A percentile compares a stretch with the other conserved stretches of the same genome.
phyloP scores from a whole-genome alignment of 495 filamentous ascomycete species.

The Penicillium verhagenii region DNA sequence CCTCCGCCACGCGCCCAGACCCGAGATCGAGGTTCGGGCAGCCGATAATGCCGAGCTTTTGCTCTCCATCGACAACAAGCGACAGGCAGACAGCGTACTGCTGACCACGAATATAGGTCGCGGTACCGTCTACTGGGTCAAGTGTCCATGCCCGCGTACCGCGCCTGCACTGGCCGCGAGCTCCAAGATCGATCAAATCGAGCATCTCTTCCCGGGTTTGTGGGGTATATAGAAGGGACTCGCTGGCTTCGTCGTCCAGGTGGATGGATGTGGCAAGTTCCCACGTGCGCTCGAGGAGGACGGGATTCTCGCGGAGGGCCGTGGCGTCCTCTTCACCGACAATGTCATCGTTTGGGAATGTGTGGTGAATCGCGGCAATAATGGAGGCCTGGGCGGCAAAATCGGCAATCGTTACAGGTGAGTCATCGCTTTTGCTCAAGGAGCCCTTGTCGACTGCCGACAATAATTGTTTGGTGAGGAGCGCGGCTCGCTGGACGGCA shows the following conservation, averaged over 20 bases:
- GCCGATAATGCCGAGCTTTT: slow-evolving; percentile 53
- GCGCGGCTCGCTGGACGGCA: slow-evolving; percentile 53
- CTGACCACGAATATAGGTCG: slow-evolving; percentile 59
- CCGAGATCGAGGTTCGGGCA: slow-evolving; percentile 53
- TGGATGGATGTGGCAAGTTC: slow-evolving; percentile 40
- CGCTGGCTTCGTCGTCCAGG: slow-evolving; percentile 40
- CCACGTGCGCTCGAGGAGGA: slow-evolving; percentile 54
- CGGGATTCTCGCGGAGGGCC: slow-evolving; percentile 48
- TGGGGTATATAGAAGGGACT: slow-evolving; percentile 41
- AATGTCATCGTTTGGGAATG: slow-evolving; percentile 57
- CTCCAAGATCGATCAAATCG: slow-evolving; percentile 60
- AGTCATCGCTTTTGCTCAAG: slow-evolving; percentile 58
- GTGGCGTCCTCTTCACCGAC: slow-evolving; percentile 62
- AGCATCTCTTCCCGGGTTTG: slow-evolving; percentile 55
- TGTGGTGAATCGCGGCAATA: slow-evolving; percentile 50
- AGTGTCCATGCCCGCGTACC: slow-evolving; percentile 59
- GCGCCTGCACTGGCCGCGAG: slow-evolving; percentile 37
- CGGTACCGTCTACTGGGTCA: slow-evolving; percentile 72
- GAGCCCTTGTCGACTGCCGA: slow-evolving; percentile 45
- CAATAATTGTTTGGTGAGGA: slow-evolving; percentile 52
- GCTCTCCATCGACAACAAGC: slow-evolving; percentile 46
- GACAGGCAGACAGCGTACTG: slow-evolving; percentile 66
- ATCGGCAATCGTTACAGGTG: slow-evolving; percentile 66
- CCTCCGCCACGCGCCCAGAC: slow-evolving; percentile 41
- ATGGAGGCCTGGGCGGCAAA: slow-evolving; percentile 66